Evolutionary conservation across 164 flowering plant genomes (phyloP), one percentile per base, ranked within the genome.

Genomic region (Cinnamomum micranthum): DNA sequence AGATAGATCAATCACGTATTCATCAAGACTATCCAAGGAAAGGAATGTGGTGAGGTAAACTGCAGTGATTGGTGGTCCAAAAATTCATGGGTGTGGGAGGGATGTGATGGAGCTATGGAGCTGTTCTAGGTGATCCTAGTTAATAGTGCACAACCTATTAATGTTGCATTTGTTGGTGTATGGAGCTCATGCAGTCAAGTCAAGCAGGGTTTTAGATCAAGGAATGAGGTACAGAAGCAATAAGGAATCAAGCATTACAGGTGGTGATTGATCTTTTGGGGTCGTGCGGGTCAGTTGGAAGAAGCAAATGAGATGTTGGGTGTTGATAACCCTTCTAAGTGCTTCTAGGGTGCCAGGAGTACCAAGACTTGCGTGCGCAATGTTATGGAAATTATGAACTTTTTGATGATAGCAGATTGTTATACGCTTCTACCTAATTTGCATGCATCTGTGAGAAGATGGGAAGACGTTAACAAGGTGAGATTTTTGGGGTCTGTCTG

Each of bases 391-490:
- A 41, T 75, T 24, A 47, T 75, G 27, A 51, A 68, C 24, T 55
- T 1, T 66, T 72, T 52, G 59, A 60, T 31, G 71, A 75, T 68
- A 35, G 65, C 20, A 68, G 77, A 41, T 19, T 75, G 70, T 67
- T 75, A 68, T 68, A 72, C 58, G 60, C 71, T 75, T 58, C 67
- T 75, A 19, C 51, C 77, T 33, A 75, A 75, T 75, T 23, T 75
- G 59, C 69, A 75, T 69, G 77, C 72, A 50, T 69, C 66, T n/a
- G 71, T 35, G 6, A 72, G 77, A 17, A 75, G 72, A 75, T 75
- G 72, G 72, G 55, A 58, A 28, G 77, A 75, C 58, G 72, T 68
- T 17, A 17, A 6, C 14, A 22, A 22, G 12, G 72, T 59, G 71
- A 75, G 77, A 27, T 27, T 27, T 27, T 27, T 27, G 28, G 3